Conservation (phyloP, 129 eudicot genomes). For the Flaveria bidentis region DNA sequence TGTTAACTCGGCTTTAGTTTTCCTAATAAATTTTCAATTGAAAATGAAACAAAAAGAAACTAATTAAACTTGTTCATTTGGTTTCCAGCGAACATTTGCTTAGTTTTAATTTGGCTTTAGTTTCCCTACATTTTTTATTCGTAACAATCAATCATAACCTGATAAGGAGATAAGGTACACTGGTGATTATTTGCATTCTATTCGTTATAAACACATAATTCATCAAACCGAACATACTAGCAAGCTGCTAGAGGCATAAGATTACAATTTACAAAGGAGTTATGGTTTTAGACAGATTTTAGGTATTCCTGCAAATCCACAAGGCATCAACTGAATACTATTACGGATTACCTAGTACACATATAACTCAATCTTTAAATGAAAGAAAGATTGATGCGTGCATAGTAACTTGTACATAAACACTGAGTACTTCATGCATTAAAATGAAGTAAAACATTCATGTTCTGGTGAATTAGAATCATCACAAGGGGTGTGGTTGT, state of each 20-base stretch:
- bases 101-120: neutral
- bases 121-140: neutral
- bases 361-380: conserved; percentile 27
- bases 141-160: neutral
- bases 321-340: neutral
- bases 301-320: neutral
- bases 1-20: neutral
- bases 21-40: neutral
- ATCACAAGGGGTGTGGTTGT: conserved; percentile 70
- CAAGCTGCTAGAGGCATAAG: neutral
- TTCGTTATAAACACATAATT: neutral
- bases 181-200: neutral
- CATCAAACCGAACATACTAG: neutral
- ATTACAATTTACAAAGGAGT: neutral
- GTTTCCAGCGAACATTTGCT: neutral
- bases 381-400: conserved; percentile 28
- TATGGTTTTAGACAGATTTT: neutral
- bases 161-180: neutral
- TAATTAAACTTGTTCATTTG: neutral
- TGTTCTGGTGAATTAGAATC: conserved; percentile 73
- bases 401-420: conserved; percentile 30
- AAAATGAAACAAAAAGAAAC: neutral
- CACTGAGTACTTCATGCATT: conserved; percentile 9
- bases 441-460: conserved; percentile 69
- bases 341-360: conserved; percentile 29